Evolutionary conservation across 805 yeast genomes (phyloP).

Genomic region (Nakazawaea siamensis): DNA sequence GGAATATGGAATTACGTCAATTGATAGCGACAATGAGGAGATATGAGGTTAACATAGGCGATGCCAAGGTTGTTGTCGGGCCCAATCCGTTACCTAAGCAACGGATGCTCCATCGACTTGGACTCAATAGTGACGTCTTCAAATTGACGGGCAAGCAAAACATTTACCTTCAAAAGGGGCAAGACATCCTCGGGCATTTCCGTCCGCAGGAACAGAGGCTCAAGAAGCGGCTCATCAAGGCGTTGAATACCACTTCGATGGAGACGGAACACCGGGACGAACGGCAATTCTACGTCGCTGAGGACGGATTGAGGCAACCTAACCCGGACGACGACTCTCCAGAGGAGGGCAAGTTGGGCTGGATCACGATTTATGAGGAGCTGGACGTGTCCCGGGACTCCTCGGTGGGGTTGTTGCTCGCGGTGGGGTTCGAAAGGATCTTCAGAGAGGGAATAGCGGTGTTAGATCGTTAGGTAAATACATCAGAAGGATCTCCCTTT

Average conservation of each 20-base stretch:
- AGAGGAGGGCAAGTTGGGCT: slow-evolving; percentile 50
- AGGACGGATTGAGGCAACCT: slow-evolving; percentile 46
- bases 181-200: slow-evolving; percentile 29
- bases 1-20: slow-evolving; percentile 3
- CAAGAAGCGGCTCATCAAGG: slow-evolving; percentile 28
- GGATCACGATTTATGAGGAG: slow-evolving; percentile 56
- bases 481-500: no score
- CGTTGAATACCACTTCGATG: slow-evolving; percentile 3
- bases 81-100: slow-evolving; percentile 34
- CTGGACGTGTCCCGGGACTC: slow-evolving; percentile 48
- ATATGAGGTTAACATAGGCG: slow-evolving; percentile 22
- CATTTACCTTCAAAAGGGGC: slow-evolving; percentile 16
- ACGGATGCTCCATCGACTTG: slow-evolving; percentile 12
- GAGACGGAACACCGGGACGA: slow-evolving; percentile 14
- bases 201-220: slow-evolving; percentile 31
- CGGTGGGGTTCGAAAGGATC: slow-evolving; percentile 34
- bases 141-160: slow-evolving; percentile 15
- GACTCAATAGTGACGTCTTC: slow-evolving; percentile 9
- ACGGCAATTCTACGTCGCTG: slow-evolving; percentile 34
- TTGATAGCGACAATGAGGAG: slow-evolving; percentile 13
- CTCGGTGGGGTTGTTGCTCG: slow-evolving; percentile 44
- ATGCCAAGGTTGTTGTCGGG: slow-evolving; percentile 31
- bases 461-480: no score
- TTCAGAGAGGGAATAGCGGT: slow-evolving; percentile 23
- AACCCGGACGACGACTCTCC: slow-evolving; percentile 56